Conservation (phyloP, 1,139 yeast species). For the Hemisphaericaspora lyxosophila region DNA sequence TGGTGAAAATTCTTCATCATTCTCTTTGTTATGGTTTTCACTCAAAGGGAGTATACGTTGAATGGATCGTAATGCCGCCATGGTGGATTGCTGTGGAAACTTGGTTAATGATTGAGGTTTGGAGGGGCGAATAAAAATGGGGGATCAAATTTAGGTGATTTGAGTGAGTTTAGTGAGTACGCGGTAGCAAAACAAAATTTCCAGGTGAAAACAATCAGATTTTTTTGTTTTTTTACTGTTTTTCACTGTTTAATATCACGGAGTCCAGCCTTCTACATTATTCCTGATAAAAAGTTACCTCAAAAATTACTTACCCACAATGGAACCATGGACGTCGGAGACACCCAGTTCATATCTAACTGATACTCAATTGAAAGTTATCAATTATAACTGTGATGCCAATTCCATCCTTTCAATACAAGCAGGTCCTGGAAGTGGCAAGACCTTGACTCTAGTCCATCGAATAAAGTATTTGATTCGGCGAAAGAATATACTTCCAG, state of each 20-base stretch:
- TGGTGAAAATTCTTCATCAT: background rate
- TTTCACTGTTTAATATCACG: no score
- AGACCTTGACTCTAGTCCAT: constrained; percentile 59
- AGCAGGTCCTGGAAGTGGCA: constrained; percentile 81
- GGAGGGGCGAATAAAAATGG: no score
- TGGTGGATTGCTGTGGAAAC: constrained; percentile 1
- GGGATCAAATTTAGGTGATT: no score
- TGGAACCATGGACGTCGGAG: no score
- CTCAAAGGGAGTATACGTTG: constrained; percentile 13
- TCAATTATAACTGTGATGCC: constrained; percentile 12
- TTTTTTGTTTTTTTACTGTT: no score
- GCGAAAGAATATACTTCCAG: constrained; percentile 42
- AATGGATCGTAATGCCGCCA: constrained; percentile 11
- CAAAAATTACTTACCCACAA: no score
- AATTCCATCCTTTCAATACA: constrained; percentile 43
- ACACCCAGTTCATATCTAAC: constrained; percentile 4
- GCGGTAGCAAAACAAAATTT: no score
- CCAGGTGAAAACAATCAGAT: no score
- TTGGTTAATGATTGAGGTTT: no score
- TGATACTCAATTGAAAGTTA: constrained; percentile 10
- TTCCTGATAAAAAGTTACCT: no score
- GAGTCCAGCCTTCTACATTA: no score
- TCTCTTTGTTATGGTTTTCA: background rate
- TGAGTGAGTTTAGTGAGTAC: no score
- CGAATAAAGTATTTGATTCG: constrained; percentile 51